Base-by-base conservation (phyloP, 257 asterid genomes). In the Perilla frutescens region DNA sequence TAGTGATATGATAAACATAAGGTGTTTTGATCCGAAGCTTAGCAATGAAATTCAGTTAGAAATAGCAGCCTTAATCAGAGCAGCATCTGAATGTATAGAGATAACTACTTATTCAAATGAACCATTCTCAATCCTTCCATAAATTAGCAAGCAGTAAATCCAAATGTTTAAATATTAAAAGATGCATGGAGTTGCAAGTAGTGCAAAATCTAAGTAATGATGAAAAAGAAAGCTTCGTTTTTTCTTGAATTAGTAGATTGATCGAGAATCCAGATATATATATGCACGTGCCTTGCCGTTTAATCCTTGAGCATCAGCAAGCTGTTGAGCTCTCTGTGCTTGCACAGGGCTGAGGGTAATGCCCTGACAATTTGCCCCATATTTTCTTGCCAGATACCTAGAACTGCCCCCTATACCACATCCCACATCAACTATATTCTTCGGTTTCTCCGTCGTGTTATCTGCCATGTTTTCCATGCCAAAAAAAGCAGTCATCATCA, bases 391-490 rank as follows among this genome's bases (percentile, higher is more conserved):
- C 49, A 95, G 65, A 84, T 90, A 89, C 62, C 98, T 85, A 0
- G 98, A 86, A 80, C 98, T 95, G 67, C 98, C 99, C 51, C 99
- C 99, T 36, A 95, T 92, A 4, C 99, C 99, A 79, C 99, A 95
- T 13, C 99, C 99, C 74, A 90, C 97, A 85, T 95, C 99, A n/a
- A 95, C 96, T 32, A 92, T 88, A 47, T 44, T 84, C 57, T 68
- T 87, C 0, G 96, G 99, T 69, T 77, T 85, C 60, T 71, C 57
- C 47, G 3, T 11, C 6, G 86, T 74, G 66, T 90, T 88, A 50
- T 84, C 98, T 89, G 84, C 77, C 68, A 73, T 66, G 11, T 45
- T 53, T 62, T 43, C 13, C 63, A 72, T 37, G 14, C 44, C 58
- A 39, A 15, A 48, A 11, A 3, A 4, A 8, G 29, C 15, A 34